Base-by-base conservation (phyloP, 352 stramenopile species). In the Globisporangium polare region DNA sequence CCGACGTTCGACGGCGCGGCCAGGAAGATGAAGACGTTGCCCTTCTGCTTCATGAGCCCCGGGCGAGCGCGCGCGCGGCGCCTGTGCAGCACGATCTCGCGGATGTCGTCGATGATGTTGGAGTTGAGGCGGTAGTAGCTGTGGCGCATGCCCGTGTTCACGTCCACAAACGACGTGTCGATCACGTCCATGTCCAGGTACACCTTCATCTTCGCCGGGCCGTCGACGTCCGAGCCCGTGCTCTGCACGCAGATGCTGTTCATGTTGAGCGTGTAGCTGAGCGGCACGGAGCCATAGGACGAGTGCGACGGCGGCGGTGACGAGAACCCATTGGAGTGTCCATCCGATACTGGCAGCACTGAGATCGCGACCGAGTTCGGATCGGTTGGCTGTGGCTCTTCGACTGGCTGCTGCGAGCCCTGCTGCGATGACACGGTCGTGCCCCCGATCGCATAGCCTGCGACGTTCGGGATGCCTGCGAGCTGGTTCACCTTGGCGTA, bases 171-270 rank as follows among this genome's bases (percentile, higher is more conserved):
- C n/a, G 80, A 86, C 18, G 75, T 90, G 62, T 89, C 79, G 50
- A 90, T 84, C 22, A 83, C 78, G 68, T 90, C 80, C 35, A 83
- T 68, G 68, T 89, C 78, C 3, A 90, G 58, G 56, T 67, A 88
- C 37, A 65, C 51, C 22, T 68, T 67, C 41, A 53, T 46, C 12
- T 41, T 55, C 29, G 64, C 43, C 0, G 59, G 59, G 17, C 63
- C 58, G 24, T 65, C 57, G 8, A 65, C 57, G 18, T 65, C 57
- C 13, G 63, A 68, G 0, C 57, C 57, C 1, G 24, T 65, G 49
- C 56, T 61, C 33, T 64, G 57, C 17, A 68, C 63, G 42, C 56
- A 68, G 37, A 50, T 61, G 50, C 31, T 68, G 57, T 68, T 52
- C 62, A 55, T 54, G 13, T 64, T 58, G 41, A 68, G 41, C 51